Percentiles rank a stretch among this genome's conserved stretches.
Evolutionary conservation across 768 basidiomycete genomes (phyloP).

Genomic region (Termitomyces sp.): DNA sequence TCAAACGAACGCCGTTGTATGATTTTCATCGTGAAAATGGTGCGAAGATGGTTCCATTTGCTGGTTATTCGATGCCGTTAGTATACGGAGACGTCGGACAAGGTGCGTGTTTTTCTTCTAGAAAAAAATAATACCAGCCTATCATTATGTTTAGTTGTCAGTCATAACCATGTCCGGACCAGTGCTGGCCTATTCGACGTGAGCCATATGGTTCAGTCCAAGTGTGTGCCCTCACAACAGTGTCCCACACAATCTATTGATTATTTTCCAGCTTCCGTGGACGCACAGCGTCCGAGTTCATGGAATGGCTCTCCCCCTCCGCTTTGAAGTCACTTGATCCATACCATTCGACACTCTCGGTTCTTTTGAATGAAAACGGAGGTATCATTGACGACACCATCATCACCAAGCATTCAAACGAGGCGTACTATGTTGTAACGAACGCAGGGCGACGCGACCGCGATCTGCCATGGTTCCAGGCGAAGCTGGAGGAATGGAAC

Average conservation of each 20-base stretch:
- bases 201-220: constrained; percentile 96
- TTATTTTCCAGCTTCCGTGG: constrained; percentile 70
- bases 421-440: constrained; percentile 92
- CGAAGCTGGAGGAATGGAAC: constrained; percentile 80
- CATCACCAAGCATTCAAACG: constrained; percentile 78
- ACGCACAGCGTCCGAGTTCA: constrained; percentile 71
- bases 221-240: constrained; percentile 42
- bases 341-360: constrained; percentile 82
- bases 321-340: constrained; percentile 65
- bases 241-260: not conserved
- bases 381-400: constrained; percentile 97
- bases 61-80: constrained; percentile 94
- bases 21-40: constrained; percentile 83
- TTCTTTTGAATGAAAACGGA: constrained; percentile 83
- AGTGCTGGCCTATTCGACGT: constrained; percentile 93
- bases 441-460: constrained; percentile 86
- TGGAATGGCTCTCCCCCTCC: constrained; percentile 89
- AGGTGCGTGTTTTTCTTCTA: constrained; percentile 40
- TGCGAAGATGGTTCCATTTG: constrained; percentile 96
- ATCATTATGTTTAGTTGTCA: constrained; percentile 56
- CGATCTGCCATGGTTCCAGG: constrained; percentile 77
- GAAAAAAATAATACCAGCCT: not conserved
- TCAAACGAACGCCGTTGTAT: constrained; percentile 74
- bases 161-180: constrained; percentile 85
- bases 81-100: constrained; percentile 81